phyloP scores from a whole-genome alignment of 768 basidiomycete genomes.

The Tulasnella sp. region DNA sequence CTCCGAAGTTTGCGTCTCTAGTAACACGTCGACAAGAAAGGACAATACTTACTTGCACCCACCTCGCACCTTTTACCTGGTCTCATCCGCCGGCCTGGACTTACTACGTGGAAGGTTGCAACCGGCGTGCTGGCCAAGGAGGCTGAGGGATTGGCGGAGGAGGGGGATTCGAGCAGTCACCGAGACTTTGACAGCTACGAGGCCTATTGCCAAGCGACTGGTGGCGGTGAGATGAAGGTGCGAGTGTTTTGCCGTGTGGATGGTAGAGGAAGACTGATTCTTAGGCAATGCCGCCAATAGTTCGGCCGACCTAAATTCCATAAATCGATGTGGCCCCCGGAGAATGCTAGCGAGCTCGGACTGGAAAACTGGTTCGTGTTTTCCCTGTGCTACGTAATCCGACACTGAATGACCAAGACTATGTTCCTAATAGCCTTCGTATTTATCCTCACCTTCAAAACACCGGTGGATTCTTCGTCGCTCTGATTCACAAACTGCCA shows the following conservation, averaged over 20 bases:
- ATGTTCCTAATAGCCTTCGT: constrained; percentile 55
- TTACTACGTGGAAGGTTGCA: constrained; percentile 74
- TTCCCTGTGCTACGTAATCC: neutral
- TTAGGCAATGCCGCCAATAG: neutral
- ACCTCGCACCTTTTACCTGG: constrained; percentile 47
- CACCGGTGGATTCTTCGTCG: constrained; percentile 97
- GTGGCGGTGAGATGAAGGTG: constrained; percentile 57
- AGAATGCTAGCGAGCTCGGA: constrained; percentile 55
- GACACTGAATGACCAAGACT: neutral
- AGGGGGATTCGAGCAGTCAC: neutral
- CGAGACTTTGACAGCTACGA: constrained; percentile 49
- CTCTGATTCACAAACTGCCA: constrained; percentile 36
- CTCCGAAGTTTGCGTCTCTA: neutral
- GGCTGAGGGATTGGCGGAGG: neutral
- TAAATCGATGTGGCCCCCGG: constrained; percentile 73
- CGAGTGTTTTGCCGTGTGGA: constrained; percentile 34
- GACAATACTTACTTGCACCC: neutral
- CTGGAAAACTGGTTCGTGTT: constrained; percentile 64
- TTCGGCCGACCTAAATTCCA: constrained; percentile 23
- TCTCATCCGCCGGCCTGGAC: constrained; percentile 71
- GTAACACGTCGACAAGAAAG: neutral
- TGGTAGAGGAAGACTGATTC: neutral
- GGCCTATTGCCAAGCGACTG: constrained; percentile 51
- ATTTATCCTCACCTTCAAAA: constrained; percentile 95
- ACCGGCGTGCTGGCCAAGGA: constrained; percentile 40